These are phyloP conservation scores for Amylocarpus encephaloides DNA, from an alignment of 2,329 filamentous ascomycete genomes.

Conservation along the genomic window DNA sequence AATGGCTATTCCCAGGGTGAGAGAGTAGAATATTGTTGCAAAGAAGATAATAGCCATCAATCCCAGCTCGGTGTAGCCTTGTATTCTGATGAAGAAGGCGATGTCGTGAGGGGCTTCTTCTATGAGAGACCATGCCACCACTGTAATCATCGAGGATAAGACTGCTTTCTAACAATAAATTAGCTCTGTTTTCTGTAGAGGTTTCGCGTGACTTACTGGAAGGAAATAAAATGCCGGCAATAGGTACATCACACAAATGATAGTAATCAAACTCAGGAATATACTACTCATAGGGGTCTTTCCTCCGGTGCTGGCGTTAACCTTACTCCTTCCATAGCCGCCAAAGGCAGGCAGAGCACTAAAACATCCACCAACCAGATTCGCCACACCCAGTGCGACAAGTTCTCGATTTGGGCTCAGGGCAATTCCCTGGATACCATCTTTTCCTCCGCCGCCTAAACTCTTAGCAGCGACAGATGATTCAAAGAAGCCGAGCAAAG, in stretches of 20 bases:
- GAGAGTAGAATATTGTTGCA: slow-evolving; percentile 89
- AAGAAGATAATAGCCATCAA: slow-evolving; percentile 89
- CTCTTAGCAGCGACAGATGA: slow-evolving; percentile 94
- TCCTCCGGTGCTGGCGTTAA: slow-evolving; percentile 87
- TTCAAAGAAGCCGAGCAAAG: slow-evolving; percentile 96
- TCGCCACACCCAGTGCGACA: slow-evolving; percentile 83
- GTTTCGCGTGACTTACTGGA: slow-evolving; percentile 55
- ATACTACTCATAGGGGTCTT: slow-evolving; percentile 92
- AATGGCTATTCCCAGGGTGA: slow-evolving; percentile 87
- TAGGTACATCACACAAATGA: slow-evolving; percentile 74
- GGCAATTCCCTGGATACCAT: slow-evolving; percentile 70
- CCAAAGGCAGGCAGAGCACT: slow-evolving; percentile 92
- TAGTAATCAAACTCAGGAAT: slow-evolving; percentile 73
- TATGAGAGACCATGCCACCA: slow-evolving; percentile 88
- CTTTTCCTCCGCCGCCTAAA: slow-evolving; percentile 54
- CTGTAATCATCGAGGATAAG: slow-evolving; percentile 86
- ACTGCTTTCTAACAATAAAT: slow-evolving; percentile 70
- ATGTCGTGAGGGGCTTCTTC: slow-evolving; percentile 95
- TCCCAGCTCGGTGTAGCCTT: slow-evolving; percentile 76
- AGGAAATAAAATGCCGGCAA: slow-evolving; percentile 92
- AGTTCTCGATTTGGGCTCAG: slow-evolving; percentile 90
- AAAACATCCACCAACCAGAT: slow-evolving; percentile 86
- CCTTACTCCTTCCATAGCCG: slow-evolving; percentile 91
- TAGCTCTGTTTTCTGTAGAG: slow-evolving; percentile 13
- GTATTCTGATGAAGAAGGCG: slow-evolving; percentile 78